These are phyloP conservation scores for Sordaria brevicollis DNA, from an alignment of 495 filamentous ascomycete genomes.

Conservation along the genomic window DNA sequence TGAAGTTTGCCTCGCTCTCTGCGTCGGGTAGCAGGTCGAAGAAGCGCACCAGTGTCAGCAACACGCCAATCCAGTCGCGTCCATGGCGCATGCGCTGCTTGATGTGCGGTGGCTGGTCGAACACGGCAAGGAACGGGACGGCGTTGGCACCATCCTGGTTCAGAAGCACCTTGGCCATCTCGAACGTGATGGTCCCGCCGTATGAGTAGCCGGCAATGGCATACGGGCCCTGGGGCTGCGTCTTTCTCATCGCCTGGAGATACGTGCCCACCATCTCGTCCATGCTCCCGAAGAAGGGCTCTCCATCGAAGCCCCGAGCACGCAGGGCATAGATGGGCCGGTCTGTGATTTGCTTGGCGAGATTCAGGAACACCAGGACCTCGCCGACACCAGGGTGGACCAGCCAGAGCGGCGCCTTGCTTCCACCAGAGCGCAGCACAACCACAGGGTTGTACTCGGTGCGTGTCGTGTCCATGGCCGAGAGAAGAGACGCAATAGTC, in stretches of 20 bases:
- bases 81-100: conserved; percentile 36
- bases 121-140: conserved; percentile 27
- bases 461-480: conserved; percentile 1
- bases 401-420: conserved; percentile 43
- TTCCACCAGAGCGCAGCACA: conserved; percentile 28
- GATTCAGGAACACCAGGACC: conserved; percentile 43
- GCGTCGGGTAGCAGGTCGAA: conserved; percentile 33
- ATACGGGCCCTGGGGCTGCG: conserved; percentile 46
- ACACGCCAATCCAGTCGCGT: conserved; percentile 33
- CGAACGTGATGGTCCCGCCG: conserved; percentile 46
- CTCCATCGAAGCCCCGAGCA: conserved; percentile 40
- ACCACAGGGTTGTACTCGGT: conserved; percentile 39
- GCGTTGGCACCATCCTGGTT: conserved; percentile 3
- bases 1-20: conserved; percentile 13
- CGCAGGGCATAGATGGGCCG: conserved; percentile 46
- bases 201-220: conserved; percentile 46
- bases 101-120: conserved; percentile 44
- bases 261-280: conserved; percentile 31
- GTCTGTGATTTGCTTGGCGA: conserved; percentile 35
- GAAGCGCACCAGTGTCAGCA: conserved; percentile 42
- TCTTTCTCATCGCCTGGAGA: conserved; percentile 27
- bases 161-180: conserved; percentile 39
- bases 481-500: conserved; percentile 6
- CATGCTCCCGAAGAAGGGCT: conserved; percentile 27
- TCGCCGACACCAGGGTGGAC: conserved; percentile 50